phyloP scores from a whole-genome alignment of 1,284 basidiomycete genomes.

The Crepidotus sp. region DNA sequence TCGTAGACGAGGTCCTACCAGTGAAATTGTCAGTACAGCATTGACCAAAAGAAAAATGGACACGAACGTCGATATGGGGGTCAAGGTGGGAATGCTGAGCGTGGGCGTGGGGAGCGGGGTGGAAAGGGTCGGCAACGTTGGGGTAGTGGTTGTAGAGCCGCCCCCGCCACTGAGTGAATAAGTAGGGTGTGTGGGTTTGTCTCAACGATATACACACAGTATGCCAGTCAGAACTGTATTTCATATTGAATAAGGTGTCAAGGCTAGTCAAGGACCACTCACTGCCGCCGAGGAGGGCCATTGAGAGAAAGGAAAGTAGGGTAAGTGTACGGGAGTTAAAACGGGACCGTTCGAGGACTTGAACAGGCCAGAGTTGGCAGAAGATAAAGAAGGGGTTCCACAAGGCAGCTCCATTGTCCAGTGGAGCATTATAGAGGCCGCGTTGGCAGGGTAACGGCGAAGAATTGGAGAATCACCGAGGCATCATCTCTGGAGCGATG shows the following conservation, averaged over 20 bases:
- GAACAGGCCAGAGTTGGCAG: constrained; percentile 15
- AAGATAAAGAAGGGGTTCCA: constrained; percentile 2
- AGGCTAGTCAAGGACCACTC: background rate
- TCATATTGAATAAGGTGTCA: background rate
- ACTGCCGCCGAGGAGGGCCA: constrained; percentile 11
- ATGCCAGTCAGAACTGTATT: constrained; percentile 7
- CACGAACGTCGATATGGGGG: constrained; percentile 1
- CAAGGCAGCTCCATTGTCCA: constrained; percentile 1
- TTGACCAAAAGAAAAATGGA: background rate
- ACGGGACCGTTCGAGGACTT: constrained; percentile 1
- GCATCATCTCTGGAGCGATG: too few relatives aligned
- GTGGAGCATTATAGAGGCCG: constrained; percentile 6
- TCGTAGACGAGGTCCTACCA: background rate
- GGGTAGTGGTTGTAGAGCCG: background rate
- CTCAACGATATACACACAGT: constrained; percentile 6
- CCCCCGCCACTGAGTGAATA: constrained; percentile 3
- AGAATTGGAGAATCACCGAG: background rate
- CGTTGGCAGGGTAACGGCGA: background rate
- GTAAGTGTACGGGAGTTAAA: constrained; percentile 5
- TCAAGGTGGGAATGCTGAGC: background rate
- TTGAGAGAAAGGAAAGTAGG: constrained; percentile 14
- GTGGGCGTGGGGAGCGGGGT: background rate
- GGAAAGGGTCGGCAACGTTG: background rate
- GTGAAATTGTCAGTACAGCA: background rate
- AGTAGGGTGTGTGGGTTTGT: background rate